phyloP scores from a whole-genome alignment of 208 protist genomes.

The Leptomonas pyrrhocoris region DNA sequence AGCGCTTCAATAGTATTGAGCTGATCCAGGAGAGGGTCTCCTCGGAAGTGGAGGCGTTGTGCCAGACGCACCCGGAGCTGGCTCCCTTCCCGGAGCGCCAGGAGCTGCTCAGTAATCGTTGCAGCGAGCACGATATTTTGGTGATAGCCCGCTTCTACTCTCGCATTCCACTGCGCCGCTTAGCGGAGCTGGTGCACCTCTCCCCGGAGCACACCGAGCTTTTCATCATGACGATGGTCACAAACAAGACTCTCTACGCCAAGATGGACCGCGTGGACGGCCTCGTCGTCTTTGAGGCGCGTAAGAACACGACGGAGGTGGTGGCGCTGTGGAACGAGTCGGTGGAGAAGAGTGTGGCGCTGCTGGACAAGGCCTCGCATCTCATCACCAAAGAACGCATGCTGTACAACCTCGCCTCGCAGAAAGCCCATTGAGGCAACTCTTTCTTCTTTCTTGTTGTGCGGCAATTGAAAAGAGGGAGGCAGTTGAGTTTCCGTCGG shows the following conservation, averaged over 20 bases:
- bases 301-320: conserved; percentile 89
- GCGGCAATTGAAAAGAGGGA: background rate
- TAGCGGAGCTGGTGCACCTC: conserved; percentile 92
- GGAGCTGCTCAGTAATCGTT: conserved; percentile 87
- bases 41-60: conserved; percentile 56
- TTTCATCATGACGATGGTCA: conserved; percentile 93
- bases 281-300: conserved; percentile 89
- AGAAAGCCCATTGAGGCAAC: conserved; percentile 19
- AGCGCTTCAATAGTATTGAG: conserved; percentile 86
- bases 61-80: conserved; percentile 77
- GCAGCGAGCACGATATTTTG: conserved; percentile 96
- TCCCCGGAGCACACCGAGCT: conserved; percentile 87
- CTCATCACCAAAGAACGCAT: conserved; percentile 95
- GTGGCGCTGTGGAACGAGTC: conserved; percentile 88
- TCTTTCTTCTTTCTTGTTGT: background rate
- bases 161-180: conserved; percentile 88
- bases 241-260: conserved; percentile 89
- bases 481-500: no score
- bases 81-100: conserved; percentile 52
- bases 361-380: conserved; percentile 94
- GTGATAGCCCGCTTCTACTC: conserved; percentile 95
- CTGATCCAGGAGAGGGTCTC: conserved; percentile 82
- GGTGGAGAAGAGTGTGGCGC: conserved; percentile 84
- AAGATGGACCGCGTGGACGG: conserved; percentile 95
- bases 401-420: conserved; percentile 71